Conservation (phyloP, 2,329 filamentous ascomycete species). For the Hypoxylon sp. region DNA sequence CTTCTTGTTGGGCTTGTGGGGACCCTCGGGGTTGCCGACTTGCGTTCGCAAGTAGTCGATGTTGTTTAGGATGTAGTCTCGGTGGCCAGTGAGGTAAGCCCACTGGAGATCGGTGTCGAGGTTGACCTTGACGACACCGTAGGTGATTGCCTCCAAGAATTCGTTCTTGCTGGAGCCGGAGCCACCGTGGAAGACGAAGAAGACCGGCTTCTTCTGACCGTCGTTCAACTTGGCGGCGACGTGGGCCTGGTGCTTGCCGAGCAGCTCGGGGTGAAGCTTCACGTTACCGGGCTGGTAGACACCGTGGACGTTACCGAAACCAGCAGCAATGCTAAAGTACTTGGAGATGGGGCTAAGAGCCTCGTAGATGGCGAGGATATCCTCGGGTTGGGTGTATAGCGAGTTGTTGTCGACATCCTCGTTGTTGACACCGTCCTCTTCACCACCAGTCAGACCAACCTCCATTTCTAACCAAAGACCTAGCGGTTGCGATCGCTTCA, state of each 20-base stretch:
- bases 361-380: slow-evolving; percentile 92
- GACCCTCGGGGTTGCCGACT: slow-evolving; percentile 94
- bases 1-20: slow-evolving; percentile 99
- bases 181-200: slow-evolving; percentile 99
- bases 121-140: slow-evolving; percentile 99
- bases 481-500: slow-evolving; percentile 93
- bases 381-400: slow-evolving; percentile 97
- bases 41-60: slow-evolving; percentile 89
- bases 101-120: slow-evolving; percentile 98
- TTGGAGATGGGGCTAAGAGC: slow-evolving; percentile 84
- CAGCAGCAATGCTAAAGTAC: slow-evolving; percentile 98
- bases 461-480: slow-evolving; percentile 99
- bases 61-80: slow-evolving; percentile 93
- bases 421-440: slow-evolving; percentile 99
- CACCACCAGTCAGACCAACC: slow-evolving; percentile 94
- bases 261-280: slow-evolving; percentile 93
- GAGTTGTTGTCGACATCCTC: slow-evolving; percentile 96
- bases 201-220: slow-evolving; percentile 88
- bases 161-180: slow-evolving; percentile 91
- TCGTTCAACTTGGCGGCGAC: slow-evolving; percentile 81
- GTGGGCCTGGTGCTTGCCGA: slow-evolving; percentile 94
- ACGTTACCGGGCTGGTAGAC: slow-evolving; percentile 99
- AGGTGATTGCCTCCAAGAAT: slow-evolving; percentile 85
- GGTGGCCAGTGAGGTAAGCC: slow-evolving; percentile 90
- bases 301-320: slow-evolving; percentile 98